These are phyloP conservation scores for Ceratobasidium sp. DNA, from an alignment of 1,284 basidiomycete genomes.

Conservation along the genomic window DNA sequence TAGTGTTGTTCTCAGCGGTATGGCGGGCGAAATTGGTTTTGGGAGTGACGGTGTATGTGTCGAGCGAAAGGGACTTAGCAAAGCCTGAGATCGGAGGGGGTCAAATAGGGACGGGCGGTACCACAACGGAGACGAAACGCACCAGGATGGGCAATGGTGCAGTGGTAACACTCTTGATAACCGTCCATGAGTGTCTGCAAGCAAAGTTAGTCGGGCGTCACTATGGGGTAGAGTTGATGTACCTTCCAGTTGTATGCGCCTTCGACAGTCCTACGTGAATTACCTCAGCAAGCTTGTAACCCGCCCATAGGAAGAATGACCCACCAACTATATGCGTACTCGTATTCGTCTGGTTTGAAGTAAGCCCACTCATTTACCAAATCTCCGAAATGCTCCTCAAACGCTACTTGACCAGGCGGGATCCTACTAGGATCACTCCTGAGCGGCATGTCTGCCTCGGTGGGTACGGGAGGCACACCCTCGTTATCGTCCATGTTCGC, in stretches of 20 bases:
- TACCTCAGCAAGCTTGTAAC: neutral
- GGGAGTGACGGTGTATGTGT: conserved; percentile 52
- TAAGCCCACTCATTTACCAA: conserved; percentile 44
- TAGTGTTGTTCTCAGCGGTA: conserved; percentile 47
- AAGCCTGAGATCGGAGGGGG: conserved; percentile 40
- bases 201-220: neutral
- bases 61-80: conserved; percentile 52
- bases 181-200: conserved; percentile 52
- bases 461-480: conserved; percentile 33
- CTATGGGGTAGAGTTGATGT: neutral
- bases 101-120: too few species aligned
- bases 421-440: conserved; percentile 32
- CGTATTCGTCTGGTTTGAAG: conserved; percentile 47
- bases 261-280: conserved; percentile 25
- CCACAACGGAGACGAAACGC: neutral
- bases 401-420: conserved; percentile 48
- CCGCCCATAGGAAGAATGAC: neutral
- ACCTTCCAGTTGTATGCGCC: conserved; percentile 50
- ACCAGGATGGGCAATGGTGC: conserved; percentile 52
- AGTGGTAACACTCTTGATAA: conserved; percentile 54
- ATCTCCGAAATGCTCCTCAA: conserved; percentile 52
- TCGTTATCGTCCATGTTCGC: conserved; percentile 45
- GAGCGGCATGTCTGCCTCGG: conserved; percentile 34
- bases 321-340: conserved; percentile 48
- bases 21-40: conserved; percentile 51